Base-by-base conservation (phyloP, 2,329 filamentous ascomycete species). In the Pseudocercospora cruenta region DNA sequence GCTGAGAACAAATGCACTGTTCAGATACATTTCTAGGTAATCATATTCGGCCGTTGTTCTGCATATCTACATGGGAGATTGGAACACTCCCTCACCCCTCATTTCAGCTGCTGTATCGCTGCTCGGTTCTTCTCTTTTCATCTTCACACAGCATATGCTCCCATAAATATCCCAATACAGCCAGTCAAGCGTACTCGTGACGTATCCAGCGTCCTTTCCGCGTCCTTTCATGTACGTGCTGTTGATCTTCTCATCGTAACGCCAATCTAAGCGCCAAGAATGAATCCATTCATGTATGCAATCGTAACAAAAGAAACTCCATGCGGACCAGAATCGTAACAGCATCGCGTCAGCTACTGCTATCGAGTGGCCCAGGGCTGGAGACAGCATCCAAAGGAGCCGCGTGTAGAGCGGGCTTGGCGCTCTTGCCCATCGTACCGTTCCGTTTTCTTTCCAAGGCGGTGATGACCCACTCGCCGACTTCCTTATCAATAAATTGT, bases 371-470 rank as follows among this genome's bases (percentile, higher is more conserved):
- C 39, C 26, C 19, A 9, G 55, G 66, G 64, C 64, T 66, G 21
- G 65, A 58, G 36, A 67, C 65, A 14, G 87, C 87, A 77, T 97
- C 92, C 53, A 98, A 80, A 1, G 94, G 92, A 24, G 92, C 94
- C 4, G 92, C 90, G 78, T 98, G 95, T 68, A 98, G 80, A 2
- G 95, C 94, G 16, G 95, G 95, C 75, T 91, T 92, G 58, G 84
- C 83, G 16, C 80, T 77, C 58, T 82, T 83, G 4, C 82, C 83
- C 76, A 82, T 86, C 54, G 81, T 81, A 16, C 87, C 91, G 1
- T 83, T 85, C 68, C 82, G 84, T 74, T 89, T 89, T 73, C 86
- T 86, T 69, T 90, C 87, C 49, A 98, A 79, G 19, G 91, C 91
- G 6, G 81, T 82, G 45, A 84, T 85, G 1, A 97, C 94, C 95